phyloP scores from a whole-genome alignment of 140 eudicot species.

The Senecio squalidus region DNA sequence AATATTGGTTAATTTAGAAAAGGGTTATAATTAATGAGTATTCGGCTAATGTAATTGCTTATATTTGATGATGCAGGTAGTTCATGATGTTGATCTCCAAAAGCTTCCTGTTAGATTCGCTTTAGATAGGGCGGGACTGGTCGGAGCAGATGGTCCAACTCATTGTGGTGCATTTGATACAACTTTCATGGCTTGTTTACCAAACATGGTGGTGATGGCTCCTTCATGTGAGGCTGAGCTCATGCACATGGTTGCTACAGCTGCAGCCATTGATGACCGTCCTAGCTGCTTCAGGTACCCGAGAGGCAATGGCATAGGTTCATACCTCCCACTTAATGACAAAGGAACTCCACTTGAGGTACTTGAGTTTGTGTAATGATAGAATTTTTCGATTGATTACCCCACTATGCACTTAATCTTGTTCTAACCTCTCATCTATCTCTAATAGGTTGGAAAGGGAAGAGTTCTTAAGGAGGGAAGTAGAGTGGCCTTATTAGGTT shows the following conservation, averaged over 20 bases:
- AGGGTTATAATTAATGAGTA: no score
- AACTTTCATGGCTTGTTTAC: conserved; percentile 72
- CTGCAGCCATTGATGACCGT: conserved; percentile 66
- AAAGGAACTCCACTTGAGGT: conserved; percentile 70
- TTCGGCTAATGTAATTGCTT: not conserved
- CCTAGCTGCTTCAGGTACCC: conserved; percentile 77
- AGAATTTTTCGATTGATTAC: not conserved
- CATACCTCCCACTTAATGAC: conserved; percentile 32
- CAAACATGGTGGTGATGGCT: conserved; percentile 87
- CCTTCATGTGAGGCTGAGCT: conserved; percentile 68
- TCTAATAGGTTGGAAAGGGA: conserved; percentile 55
- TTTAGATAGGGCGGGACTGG: conserved; percentile 68
- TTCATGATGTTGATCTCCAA: conserved; percentile 77
- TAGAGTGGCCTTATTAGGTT: conserved; percentile 58
- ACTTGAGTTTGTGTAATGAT: not conserved
- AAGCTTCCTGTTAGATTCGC: conserved; percentile 73
- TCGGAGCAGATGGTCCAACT: conserved; percentile 84
- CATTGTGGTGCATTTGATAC: conserved; percentile 81
- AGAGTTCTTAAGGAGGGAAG: conserved; percentile 48
- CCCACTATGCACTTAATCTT: not conserved
- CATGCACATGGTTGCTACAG: conserved; percentile 72
- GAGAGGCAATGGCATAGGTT: conserved; percentile 71
- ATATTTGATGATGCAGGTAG: conserved; percentile 38
- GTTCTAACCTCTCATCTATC: not conserved
- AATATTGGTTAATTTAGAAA: no score